A percentile compares a stretch with the other conserved stretches of the same genome.
Evolutionary conservation across 2,329 filamentous ascomycete genomes (phyloP).

Genomic region (Beauveria scarabaeidicola): DNA sequence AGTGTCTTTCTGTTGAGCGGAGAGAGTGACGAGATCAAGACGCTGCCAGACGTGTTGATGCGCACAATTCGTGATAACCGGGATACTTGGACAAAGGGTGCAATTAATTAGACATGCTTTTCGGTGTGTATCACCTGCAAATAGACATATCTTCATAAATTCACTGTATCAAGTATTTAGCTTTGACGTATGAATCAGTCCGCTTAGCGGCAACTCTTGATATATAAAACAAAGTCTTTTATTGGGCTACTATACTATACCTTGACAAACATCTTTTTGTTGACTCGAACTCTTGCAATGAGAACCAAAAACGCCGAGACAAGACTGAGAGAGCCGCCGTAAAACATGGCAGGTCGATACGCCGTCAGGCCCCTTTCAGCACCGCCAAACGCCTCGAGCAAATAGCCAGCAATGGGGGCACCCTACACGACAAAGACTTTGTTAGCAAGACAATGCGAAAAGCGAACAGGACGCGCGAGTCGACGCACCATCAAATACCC

Average conservation of each 20-base stretch:
- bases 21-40: not conserved
- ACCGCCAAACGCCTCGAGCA: constrained; percentile 47
- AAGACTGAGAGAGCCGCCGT: constrained; percentile 46
- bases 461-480: no score
- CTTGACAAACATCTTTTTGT: constrained; percentile 25
- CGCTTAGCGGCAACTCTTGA: no score
- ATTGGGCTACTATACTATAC: constrained; percentile 12
- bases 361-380: constrained; percentile 39
- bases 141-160: no score
- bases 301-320: constrained; percentile 34
- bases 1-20: not conserved
- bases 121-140: no score
- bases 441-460: not conserved
- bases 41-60: not conserved
- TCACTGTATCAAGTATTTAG: no score
- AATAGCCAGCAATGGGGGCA: constrained; percentile 51
- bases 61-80: not conserved
- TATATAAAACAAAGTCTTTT: no score
- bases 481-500: constrained; percentile 49
- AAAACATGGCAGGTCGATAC: constrained; percentile 54
- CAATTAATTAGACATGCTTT: not conserved
- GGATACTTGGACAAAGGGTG: not conserved
- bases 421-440: constrained; percentile 28
- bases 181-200: no score
- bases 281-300: constrained; percentile 34